A percentile compares a stretch with the other conserved stretches of the same genome.
These are phyloP conservation scores for Hymenochaete sp. DNA, from an alignment of 1,284 basidiomycete species.

Conservation along the genomic window DNA sequence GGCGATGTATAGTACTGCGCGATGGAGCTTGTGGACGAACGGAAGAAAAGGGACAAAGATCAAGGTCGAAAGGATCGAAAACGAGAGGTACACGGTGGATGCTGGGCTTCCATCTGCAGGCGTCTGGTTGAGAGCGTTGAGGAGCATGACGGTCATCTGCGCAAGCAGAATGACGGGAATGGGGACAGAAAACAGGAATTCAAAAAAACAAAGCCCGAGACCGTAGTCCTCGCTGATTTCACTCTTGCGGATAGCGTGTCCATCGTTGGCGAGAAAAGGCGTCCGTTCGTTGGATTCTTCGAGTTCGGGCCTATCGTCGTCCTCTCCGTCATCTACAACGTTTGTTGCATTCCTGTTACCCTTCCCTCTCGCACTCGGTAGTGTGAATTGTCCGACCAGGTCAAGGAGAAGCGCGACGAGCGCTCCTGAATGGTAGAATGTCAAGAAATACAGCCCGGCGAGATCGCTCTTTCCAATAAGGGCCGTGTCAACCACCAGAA, in stretches of 20 bases:
- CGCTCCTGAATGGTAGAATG: conserved; percentile 45
- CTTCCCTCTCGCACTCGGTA: conserved; percentile 19
- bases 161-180: conserved; percentile 48
- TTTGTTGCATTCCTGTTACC: conserved; percentile 8
- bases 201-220: conserved; percentile 54
- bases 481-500: conserved; percentile 28
- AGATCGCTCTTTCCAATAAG: conserved; percentile 22
- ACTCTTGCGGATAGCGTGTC: conserved; percentile 19
- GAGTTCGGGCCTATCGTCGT: too few species aligned
- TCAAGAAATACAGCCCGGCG: conserved; percentile 29
- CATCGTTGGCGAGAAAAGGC: conserved; percentile 36
- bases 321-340: conserved; percentile 18
- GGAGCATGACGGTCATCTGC: conserved; percentile 43
- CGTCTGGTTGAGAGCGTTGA: conserved; percentile 49
- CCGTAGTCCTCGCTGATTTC: conserved; percentile 30
- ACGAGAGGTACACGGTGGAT: conserved; percentile 41
- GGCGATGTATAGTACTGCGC: conserved; percentile 34
- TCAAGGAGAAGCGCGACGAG: conserved; percentile 41
- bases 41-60: conserved; percentile 54
- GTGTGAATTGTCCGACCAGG: conserved; percentile 30
- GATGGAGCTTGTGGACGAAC: conserved; percentile 49
- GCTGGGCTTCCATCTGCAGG: conserved; percentile 54
- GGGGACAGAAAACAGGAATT: conserved; percentile 49
- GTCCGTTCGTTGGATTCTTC: conserved; percentile 40
- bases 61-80: conserved; percentile 40